Percentiles rank a stretch among this genome's conserved stretches.
phyloP scores from a whole-genome alignment of 179 eudicot genomes.

The Beta lomatogona region DNA sequence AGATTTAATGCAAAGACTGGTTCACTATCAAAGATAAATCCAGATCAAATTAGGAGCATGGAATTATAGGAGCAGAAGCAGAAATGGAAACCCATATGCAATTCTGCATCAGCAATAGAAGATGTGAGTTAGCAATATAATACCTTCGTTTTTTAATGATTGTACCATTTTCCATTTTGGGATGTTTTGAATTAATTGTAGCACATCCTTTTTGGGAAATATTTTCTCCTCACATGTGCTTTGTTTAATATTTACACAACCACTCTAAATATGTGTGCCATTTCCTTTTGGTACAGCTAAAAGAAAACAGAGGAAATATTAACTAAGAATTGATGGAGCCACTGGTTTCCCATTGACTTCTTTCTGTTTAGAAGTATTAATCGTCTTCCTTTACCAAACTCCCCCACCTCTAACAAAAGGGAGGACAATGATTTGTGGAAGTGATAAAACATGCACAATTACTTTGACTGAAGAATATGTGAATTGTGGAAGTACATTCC shows the following conservation, averaged over 20 bases:
- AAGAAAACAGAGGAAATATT: not conserved
- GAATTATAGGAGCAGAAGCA: not conserved
- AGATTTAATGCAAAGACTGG: constrained; percentile 9
- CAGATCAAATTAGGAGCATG: not conserved
- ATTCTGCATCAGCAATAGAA: not conserved
- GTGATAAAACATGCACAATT: no score
- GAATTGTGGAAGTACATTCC: not conserved
- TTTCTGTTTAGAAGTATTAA: not conserved
- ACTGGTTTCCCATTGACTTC: not conserved
- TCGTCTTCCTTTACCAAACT: not conserved
- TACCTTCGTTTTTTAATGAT: no score
- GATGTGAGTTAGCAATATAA: not conserved
- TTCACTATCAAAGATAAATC: not conserved
- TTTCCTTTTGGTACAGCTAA: no score
- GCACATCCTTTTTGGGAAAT: no score
- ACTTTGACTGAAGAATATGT: not conserved
- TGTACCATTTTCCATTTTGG: no score
- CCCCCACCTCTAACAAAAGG: not conserved
- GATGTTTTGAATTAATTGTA: no score
- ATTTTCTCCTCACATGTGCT: no score
- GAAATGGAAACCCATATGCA: not conserved
- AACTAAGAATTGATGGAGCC: not conserved
- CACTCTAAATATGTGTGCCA: no score
- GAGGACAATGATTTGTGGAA: not conserved
- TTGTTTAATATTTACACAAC: not conserved